Evolutionary conservation across 2,329 filamentous ascomycete species (phyloP).

Genomic region (Ascochyta viciae-villosae): DNA sequence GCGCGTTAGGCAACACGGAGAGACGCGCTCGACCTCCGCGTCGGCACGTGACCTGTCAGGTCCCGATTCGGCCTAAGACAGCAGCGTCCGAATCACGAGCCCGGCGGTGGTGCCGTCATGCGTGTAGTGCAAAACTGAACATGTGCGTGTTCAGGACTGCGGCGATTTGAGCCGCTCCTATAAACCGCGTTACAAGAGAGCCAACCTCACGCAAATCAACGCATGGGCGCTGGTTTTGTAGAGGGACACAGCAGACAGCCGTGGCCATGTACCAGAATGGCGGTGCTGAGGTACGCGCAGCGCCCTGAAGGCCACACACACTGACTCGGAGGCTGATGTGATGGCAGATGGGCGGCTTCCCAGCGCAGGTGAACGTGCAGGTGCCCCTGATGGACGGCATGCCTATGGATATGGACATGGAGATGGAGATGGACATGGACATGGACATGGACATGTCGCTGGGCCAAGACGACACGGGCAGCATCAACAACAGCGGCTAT

Average conservation of each 20-base stretch:
- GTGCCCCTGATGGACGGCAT: conserved; percentile 10
- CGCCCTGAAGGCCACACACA: conserved; percentile 7
- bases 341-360: conserved; percentile 40
- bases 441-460: conserved; percentile 50
- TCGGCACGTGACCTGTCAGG: conserved; percentile 1
- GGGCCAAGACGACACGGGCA: conserved; percentile 28
- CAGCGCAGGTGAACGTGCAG: conserved; percentile 34
- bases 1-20: background rate
- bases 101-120: background rate
- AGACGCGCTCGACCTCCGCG: background rate
- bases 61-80: background rate
- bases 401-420: conserved; percentile 39
- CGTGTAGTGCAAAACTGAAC: background rate
- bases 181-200: background rate
- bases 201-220: background rate
- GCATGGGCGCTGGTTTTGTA: conserved; percentile 2
- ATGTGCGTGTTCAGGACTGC: background rate
- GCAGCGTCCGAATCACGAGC: background rate
- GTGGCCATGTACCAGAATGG: conserved; percentile 47
- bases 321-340: conserved; percentile 25
- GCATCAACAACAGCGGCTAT: conserved; percentile 29
- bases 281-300: conserved; percentile 41
- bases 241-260: conserved; percentile 20
- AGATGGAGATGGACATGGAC: conserved; percentile 54
- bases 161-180: conserved; percentile 6